Conservation (phyloP, 352 stramenopile genomes). For the Thalassiosira hispida region DNA sequence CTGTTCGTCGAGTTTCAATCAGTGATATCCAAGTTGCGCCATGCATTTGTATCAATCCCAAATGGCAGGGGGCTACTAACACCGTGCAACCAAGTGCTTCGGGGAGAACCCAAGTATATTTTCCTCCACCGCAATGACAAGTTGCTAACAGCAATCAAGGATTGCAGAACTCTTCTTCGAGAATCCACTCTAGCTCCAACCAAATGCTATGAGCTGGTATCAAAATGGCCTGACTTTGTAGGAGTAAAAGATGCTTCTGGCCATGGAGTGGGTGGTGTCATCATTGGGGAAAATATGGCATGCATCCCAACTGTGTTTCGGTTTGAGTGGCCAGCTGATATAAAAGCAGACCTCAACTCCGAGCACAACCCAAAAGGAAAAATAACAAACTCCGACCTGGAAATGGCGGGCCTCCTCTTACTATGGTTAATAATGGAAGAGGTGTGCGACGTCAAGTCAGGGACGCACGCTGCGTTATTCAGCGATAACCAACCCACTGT, state of each 20-base stretch:
- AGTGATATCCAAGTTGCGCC: neutral
- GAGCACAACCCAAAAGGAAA: conserved; percentile 4
- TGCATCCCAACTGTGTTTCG: conserved; percentile 28
- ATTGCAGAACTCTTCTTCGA: neutral
- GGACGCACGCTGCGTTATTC: neutral
- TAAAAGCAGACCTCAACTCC: neutral
- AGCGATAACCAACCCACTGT: neutral
- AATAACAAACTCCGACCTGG: conserved; percentile 39
- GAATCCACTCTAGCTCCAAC: neutral
- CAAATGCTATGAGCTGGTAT: neutral
- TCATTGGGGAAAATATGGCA: conserved; percentile 7
- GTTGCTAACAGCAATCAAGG: neutral
- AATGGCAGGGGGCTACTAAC: neutral
- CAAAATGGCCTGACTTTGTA: conserved; percentile 13
- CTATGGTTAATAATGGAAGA: conserved; percentile 31
- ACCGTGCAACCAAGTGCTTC: conserved; percentile 4
- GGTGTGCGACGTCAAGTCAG: neutral
- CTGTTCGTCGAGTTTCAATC: conserved; percentile 11
- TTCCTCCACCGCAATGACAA: conserved; percentile 4
- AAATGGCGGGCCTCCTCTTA: conserved; percentile 24
- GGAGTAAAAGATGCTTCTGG: conserved; percentile 23
- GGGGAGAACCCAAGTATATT: neutral
- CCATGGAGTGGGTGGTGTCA: conserved; percentile 26
- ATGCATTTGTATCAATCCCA: conserved; percentile 6
- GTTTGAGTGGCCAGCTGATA: conserved; percentile 12